Base-by-base conservation (phyloP, 768 basidiomycete species). In the Mycena sanguinolenta region DNA sequence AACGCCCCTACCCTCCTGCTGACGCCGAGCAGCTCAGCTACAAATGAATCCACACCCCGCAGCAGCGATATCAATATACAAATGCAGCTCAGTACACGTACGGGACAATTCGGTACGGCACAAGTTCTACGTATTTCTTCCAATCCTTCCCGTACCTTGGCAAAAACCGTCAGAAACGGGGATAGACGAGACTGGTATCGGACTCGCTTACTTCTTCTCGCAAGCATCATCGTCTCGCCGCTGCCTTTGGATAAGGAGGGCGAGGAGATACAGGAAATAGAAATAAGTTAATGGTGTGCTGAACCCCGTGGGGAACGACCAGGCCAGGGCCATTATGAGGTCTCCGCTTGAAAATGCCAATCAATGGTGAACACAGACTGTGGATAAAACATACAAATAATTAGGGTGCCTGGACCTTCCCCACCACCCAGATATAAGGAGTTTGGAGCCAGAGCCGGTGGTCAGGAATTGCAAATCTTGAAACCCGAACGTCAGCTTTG, bases 341-440 rank as follows among this genome's bases (percentile, higher is more conserved):
- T 97, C 96, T 23, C 94, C 94, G 53, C 94, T 95, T 70, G 17
- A 50, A 28, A 42, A 58, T 39, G 64, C 27, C n/a, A n/a, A n/a
- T n/a, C n/a, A n/a, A 34, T 58, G 16, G 25, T n/a, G 52, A 32
- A 61, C 21, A 30, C 57, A 44, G 67, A 57, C 64, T n/a, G n/a
- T n/a, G n/a, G n/a, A n/a, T 28, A 44, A n/a, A 63, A 10, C 89
- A 64, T 72, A 92, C 92, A 95, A 77, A 80, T 97, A 97, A 75
- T 97, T 96, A 1, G 98, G 98, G 80, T 99, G 98, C 44, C 95
- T 88, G 0, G 94, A 97, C 58, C 87, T 81, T 12, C 97, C 97
- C 98, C 98, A 99, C 98, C 98, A 99, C 9, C 98, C 98, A 5
- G 94, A 95, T 32, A 91, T 97, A 30, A 99, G 87, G 36, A 99